Percentiles rank a stretch among this genome's conserved stretches.
Evolutionary conservation across 2,329 filamentous ascomycete genomes (phyloP).

Genomic region (Aspergillus floridensis): DNA sequence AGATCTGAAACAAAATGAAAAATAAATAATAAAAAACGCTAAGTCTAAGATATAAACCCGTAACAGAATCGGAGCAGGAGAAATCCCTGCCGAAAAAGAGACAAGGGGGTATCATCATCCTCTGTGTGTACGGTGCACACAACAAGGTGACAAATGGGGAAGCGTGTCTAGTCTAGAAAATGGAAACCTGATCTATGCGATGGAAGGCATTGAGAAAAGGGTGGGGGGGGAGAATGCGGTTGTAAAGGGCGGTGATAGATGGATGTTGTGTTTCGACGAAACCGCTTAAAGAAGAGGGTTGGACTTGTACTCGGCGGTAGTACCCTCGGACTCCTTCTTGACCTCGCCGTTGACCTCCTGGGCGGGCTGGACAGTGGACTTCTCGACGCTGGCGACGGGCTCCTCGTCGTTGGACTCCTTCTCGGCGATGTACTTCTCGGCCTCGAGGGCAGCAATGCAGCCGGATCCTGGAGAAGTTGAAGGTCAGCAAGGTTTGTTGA

Average conservation of each 20-base stretch:
- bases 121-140: not conserved
- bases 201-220: not conserved
- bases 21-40: not conserved
- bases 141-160: not conserved
- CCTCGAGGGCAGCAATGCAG: slow-evolving; percentile 92
- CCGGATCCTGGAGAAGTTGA: slow-evolving; percentile 65
- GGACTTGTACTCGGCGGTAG: slow-evolving; percentile 57
- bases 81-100: no score
- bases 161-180: not conserved
- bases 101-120: no score
- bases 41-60: not conserved
- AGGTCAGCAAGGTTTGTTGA: slow-evolving; percentile 21
- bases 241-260: not conserved
- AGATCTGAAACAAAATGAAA: slow-evolving; percentile 3
- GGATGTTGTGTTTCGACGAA: no score
- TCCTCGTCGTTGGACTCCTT: slow-evolving; percentile 56
- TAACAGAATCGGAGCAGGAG: not conserved
- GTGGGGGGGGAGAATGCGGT: not conserved
- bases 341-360: slow-evolving; percentile 44
- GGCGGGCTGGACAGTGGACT: slow-evolving; percentile 47
- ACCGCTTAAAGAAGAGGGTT: slow-evolving; percentile 60
- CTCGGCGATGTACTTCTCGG: slow-evolving; percentile 88
- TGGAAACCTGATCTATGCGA: not conserved
- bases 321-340: slow-evolving; percentile 26
- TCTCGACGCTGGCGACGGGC: slow-evolving; percentile 34